Percentiles rank a stretch among this genome's conserved stretches.
phyloP scores from a whole-genome alignment of 2,329 filamentous ascomycete species.

The Teratosphaeriaceae sp. region DNA sequence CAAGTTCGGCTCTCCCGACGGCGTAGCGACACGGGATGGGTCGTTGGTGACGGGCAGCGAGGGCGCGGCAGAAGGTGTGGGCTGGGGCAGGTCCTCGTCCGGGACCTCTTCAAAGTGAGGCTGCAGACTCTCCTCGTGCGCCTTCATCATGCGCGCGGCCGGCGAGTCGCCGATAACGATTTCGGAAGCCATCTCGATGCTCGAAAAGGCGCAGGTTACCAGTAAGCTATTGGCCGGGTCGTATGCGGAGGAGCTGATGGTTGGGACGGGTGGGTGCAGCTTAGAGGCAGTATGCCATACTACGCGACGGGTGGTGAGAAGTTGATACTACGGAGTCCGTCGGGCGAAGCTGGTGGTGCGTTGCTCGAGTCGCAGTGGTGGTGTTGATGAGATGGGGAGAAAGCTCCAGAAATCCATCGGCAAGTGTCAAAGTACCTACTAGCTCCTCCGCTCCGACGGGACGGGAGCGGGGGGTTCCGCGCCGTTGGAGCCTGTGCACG shows the following conservation, averaged over 20 bases:
- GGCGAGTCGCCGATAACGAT: slow-evolving; percentile 8
- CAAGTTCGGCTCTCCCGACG: slow-evolving; percentile 42
- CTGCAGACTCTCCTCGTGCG: slow-evolving; percentile 20
- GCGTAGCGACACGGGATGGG: slow-evolving; percentile 26
- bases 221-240: slow-evolving; percentile 11
- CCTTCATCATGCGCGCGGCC: slow-evolving; percentile 47
- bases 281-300: not conserved
- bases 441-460: too few relatives aligned
- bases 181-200: slow-evolving; percentile 12
- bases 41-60: slow-evolving; percentile 40
- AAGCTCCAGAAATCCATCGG: too few relatives aligned
- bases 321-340: too few relatives aligned
- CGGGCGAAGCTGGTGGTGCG: too few relatives aligned
- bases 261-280: not conserved
- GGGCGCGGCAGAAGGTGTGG: slow-evolving; percentile 40
- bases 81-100: slow-evolving; percentile 68
- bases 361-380: too few relatives aligned
- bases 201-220: slow-evolving; percentile 8
- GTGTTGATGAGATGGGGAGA: too few relatives aligned
- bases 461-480: too few relatives aligned
- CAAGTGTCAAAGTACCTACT: too few relatives aligned
- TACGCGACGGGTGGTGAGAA: too few relatives aligned
- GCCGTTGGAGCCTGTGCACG: too few relatives aligned
- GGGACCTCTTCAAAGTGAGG: slow-evolving; percentile 63
- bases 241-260: slow-evolving; percentile 1